Evolutionary conservation across 2,329 filamentous ascomycete species (phyloP).

Genomic region (Plectosphaerella sp.): DNA sequence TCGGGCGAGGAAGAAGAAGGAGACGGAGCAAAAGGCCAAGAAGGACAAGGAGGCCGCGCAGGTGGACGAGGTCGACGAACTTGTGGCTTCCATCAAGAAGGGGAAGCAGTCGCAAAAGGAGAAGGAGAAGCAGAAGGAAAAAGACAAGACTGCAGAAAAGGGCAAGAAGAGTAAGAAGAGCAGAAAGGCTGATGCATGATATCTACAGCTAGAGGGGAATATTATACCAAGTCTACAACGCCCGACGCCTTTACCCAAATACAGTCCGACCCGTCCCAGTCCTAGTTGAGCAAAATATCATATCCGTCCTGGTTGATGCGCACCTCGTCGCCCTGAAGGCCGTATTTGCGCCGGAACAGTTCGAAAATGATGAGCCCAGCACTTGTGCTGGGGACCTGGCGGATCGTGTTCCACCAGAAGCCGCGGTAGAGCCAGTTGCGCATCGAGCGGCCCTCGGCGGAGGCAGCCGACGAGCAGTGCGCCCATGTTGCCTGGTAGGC

Average conservation of each 20-base stretch:
- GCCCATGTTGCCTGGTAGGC: slow-evolving; percentile 66
- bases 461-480: slow-evolving; percentile 55
- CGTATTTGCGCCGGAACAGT: slow-evolving; percentile 68
- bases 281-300: slow-evolving; percentile 58
- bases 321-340: slow-evolving; percentile 55
- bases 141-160: slow-evolving; percentile 22
- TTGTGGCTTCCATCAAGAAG: slow-evolving; percentile 41
- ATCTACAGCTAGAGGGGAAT: neutral
- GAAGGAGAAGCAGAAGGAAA: slow-evolving; percentile 19
- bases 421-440: slow-evolving; percentile 64
- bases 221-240: neutral
- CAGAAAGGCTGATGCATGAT: slow-evolving; percentile 8
- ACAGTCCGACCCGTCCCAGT: neutral
- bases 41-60: slow-evolving; percentile 21
- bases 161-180: neutral
- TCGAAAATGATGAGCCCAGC: slow-evolving; percentile 78
- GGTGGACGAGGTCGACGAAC: slow-evolving; percentile 25
- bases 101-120: slow-evolving; percentile 30
- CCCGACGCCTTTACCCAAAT: neutral
- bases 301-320: slow-evolving; percentile 66
- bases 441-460: slow-evolving; percentile 50
- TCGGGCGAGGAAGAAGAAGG: slow-evolving; percentile 34
- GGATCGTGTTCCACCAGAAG: slow-evolving; percentile 68
- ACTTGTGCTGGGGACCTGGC: slow-evolving; percentile 72
- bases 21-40: slow-evolving; percentile 25